These are phyloP conservation scores for Immersiella caudata DNA, from an alignment of 495 filamentous ascomycete species.

Conservation along the genomic window DNA sequence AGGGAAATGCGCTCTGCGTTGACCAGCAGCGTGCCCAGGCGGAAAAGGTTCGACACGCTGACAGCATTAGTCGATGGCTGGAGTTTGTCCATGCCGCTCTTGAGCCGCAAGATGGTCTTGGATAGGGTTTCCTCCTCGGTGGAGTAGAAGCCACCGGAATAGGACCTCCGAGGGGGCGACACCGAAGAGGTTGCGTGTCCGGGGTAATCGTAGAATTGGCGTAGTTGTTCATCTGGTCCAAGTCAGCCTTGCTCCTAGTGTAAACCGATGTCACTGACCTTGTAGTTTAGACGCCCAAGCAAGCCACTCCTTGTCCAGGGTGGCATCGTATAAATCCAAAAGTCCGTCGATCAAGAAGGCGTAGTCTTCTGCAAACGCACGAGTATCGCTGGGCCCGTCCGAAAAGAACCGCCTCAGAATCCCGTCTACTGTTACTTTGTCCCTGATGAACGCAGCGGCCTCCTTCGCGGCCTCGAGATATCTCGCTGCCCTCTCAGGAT, in stretches of 20 bases:
- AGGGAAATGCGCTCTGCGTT: slow-evolving; percentile 64
- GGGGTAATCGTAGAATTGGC: slow-evolving; percentile 64
- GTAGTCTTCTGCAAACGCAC: slow-evolving; percentile 93
- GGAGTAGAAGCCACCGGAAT: slow-evolving; percentile 81
- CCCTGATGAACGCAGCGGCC: slow-evolving; percentile 74
- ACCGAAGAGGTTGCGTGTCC: slow-evolving; percentile 26
- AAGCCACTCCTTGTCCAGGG: slow-evolving; percentile 77
- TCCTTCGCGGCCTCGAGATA: slow-evolving; percentile 68
- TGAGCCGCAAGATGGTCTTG: slow-evolving; percentile 82
- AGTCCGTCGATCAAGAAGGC: slow-evolving; percentile 85
- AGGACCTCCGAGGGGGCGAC: slow-evolving; percentile 43
- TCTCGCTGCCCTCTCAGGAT: slow-evolving; percentile 53
- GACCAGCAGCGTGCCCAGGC: slow-evolving; percentile 70
- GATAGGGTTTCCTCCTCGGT: slow-evolving; percentile 65
- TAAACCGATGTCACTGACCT: slow-evolving; percentile 71
- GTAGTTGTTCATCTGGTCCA: slow-evolving; percentile 62
- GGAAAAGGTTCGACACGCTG: slow-evolving; percentile 79
- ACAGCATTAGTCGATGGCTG: slow-evolving; percentile 88
- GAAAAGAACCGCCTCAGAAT: slow-evolving; percentile 74
- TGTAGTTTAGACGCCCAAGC: slow-evolving; percentile 84
- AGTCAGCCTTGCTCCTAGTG: background rate
- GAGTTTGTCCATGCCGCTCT: slow-evolving; percentile 89
- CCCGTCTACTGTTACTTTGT: slow-evolving; percentile 70
- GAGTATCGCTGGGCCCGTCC: slow-evolving; percentile 67
- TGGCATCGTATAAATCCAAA: slow-evolving; percentile 85